These are phyloP conservation scores for Toxicodendron radicans DNA, from an alignment of 345 rosid genomes.

Conservation along the genomic window DNA sequence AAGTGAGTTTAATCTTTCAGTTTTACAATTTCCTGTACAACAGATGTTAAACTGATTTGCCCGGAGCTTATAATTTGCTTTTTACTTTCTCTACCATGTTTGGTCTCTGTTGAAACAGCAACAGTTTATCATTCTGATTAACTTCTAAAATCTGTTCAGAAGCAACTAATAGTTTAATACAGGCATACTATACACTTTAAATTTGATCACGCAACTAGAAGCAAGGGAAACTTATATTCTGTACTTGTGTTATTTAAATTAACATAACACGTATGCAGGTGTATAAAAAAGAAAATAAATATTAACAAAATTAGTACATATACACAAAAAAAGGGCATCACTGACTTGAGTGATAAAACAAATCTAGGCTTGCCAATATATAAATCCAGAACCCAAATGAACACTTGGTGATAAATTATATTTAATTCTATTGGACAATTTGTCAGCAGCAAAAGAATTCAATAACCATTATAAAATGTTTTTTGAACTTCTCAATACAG, in stretches of 20 bases:
- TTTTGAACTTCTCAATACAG: neutral
- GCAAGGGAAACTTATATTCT: neutral
- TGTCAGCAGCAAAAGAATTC: neutral
- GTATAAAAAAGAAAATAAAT: neutral
- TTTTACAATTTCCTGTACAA: too few species aligned
- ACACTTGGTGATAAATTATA: neutral
- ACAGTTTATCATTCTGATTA: too few species aligned
- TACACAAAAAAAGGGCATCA: neutral
- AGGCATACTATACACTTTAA: too few species aligned
- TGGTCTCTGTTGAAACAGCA: too few species aligned
- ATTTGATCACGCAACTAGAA: neutral
- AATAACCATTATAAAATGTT: neutral
- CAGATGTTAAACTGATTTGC: too few species aligned
- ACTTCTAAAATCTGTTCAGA: too few species aligned
- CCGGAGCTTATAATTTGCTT: too few species aligned
- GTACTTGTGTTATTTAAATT: neutral
- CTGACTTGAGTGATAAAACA: neutral
- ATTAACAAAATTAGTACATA: neutral
- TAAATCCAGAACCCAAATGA: neutral
- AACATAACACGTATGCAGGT: too few species aligned
- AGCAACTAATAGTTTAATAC: too few species aligned
- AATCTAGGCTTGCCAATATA: neutral
- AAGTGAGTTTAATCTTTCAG: too few species aligned
- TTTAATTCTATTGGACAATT: neutral
- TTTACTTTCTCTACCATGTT: too few species aligned